Base-by-base conservation (phyloP, 2,329 filamentous ascomycete genomes). In the Calonectria hongkongensis region DNA sequence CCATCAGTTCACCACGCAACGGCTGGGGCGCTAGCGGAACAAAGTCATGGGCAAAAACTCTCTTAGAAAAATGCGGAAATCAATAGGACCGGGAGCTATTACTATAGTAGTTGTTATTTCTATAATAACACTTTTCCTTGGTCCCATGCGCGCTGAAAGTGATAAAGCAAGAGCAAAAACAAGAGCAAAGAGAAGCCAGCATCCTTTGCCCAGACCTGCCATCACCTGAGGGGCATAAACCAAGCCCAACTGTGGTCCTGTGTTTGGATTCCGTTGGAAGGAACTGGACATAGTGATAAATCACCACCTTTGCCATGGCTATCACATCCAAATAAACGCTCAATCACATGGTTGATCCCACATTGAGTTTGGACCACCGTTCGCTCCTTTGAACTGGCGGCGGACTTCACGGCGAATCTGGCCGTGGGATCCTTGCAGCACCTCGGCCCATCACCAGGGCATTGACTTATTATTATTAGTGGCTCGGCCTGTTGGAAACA, bases 1-100 rank as follows among this genome's bases (percentile, higher is more conserved):
- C 54, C 54, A 39, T 58, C 33, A 27, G 54, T 58, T 58, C 21
- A 58, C 51, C 51, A 56, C 51, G 51, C 51, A 56, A 56, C 51
- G 51, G 51, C 8, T 39, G 51, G 51, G 51, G 51, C 51, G 51
- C 33, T 43, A 39, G 48, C 18, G 27, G 41, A 36, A 15, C 4
- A 56, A 36, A 39, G 30, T n/a, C 30, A 6, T 6, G 30, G 33
- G 51, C 28, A 21, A 56, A 54, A 56, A 56, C 51, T 56, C 33
- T 36, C 33, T 13, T 21, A 27, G 15, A 25, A 3, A 56, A 56
- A 21, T 5, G 18, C 21, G 25, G 15, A 36, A 18, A 39, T 27
- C 51, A 28, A 56, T 15, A 56, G 51, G n/a, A n/a, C 51, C 51
- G 51, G 10, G n/a, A 21, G 18, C n/a, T 56, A 56, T 56, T 25